phyloP scores from a whole-genome alignment of 2,329 filamentous ascomycete species.

The Fusarium robinianum region DNA sequence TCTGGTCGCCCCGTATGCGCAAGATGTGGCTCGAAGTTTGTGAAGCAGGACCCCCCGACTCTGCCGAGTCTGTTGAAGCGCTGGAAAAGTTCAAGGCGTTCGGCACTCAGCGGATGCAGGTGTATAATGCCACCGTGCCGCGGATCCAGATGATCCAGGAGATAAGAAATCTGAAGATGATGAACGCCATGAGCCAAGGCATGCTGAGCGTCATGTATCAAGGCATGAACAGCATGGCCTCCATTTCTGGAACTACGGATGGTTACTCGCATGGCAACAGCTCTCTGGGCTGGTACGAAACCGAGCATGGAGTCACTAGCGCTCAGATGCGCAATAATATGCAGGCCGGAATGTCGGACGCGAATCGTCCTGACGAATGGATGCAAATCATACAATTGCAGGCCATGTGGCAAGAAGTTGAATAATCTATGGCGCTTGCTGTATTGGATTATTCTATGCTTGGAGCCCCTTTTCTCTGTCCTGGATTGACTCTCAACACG shows the following conservation, averaged over 20 bases:
- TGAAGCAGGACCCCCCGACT: slow-evolving; percentile 33
- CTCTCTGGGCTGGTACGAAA: slow-evolving; percentile 43
- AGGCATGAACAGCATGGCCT: slow-evolving; percentile 38
- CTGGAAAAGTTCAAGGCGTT: slow-evolving; percentile 38
- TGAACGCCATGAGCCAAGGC: slow-evolving; percentile 43
- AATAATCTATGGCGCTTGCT: slow-evolving; percentile 29
- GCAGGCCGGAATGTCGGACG: slow-evolving; percentile 38
- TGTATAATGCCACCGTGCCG: slow-evolving; percentile 39
- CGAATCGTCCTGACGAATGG: slow-evolving; percentile 35
- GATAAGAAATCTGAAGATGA: slow-evolving; percentile 39
- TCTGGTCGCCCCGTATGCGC: slow-evolving; percentile 48
- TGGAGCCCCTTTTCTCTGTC: too few relatives aligned
- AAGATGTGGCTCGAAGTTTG: slow-evolving; percentile 40
- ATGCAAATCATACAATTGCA: slow-evolving; percentile 35
- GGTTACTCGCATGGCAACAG: slow-evolving; percentile 42
- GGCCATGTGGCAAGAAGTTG: slow-evolving; percentile 40
- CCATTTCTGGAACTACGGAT: slow-evolving; percentile 36
- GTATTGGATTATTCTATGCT: too few relatives aligned
- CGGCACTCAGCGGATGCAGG: slow-evolving; percentile 32
- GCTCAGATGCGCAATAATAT: slow-evolving; percentile 42
- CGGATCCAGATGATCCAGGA: slow-evolving; percentile 35
- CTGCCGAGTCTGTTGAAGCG: slow-evolving; percentile 30
- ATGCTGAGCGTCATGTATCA: slow-evolving; percentile 41
- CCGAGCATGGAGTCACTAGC: slow-evolving; percentile 40
- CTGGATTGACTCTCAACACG: too few relatives aligned